These are phyloP conservation scores for Neohortaea acidophila DNA, from an alignment of 495 filamentous ascomycete genomes.

Conservation along the genomic window DNA sequence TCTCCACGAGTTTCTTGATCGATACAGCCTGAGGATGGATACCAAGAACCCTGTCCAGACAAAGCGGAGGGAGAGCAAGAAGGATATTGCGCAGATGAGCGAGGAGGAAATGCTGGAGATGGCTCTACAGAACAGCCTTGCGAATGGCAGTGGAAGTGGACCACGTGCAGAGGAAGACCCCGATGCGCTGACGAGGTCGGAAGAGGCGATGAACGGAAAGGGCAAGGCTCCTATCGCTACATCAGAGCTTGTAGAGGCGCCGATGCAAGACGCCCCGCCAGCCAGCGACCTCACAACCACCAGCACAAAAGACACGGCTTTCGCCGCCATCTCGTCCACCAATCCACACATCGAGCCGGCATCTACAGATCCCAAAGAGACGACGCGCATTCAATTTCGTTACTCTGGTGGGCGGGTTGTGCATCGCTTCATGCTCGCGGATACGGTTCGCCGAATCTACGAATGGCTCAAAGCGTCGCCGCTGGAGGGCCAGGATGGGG, in stretches of 20 bases:
- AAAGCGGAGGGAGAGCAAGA: conserved; percentile 55
- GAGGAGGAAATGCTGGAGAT: conserved; percentile 94
- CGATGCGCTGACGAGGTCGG: conserved; percentile 62
- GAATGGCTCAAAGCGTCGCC: conserved; percentile 91
- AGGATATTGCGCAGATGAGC: conserved; percentile 73
- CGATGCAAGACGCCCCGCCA: conserved; percentile 1
- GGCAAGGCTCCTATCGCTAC: conserved; percentile 46
- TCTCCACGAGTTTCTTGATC: conserved; percentile 86
- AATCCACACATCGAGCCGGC: conserved; percentile 66
- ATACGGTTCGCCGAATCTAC: conserved; percentile 68
- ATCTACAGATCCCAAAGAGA: conserved; percentile 45
- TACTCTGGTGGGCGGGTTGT: conserved; percentile 69
- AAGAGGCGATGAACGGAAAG: conserved; percentile 32
- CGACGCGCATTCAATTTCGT: conserved; percentile 82
- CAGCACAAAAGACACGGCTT: conserved; percentile 33
- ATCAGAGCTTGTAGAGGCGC: conserved; percentile 9
- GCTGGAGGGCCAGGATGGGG: conserved; percentile 57
- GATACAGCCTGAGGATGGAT: conserved; percentile 74
- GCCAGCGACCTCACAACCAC: conserved; percentile 7
- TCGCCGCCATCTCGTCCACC: conserved; percentile 50
- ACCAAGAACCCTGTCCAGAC: conserved; percentile 85
- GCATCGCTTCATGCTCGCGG: conserved; percentile 63
- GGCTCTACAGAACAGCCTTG: conserved; percentile 76
- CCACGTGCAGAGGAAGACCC: conserved; percentile 46
- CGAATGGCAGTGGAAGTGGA: conserved; percentile 19